Conservation (phyloP, 768 basidiomycete species). For the Chiua virens region DNA sequence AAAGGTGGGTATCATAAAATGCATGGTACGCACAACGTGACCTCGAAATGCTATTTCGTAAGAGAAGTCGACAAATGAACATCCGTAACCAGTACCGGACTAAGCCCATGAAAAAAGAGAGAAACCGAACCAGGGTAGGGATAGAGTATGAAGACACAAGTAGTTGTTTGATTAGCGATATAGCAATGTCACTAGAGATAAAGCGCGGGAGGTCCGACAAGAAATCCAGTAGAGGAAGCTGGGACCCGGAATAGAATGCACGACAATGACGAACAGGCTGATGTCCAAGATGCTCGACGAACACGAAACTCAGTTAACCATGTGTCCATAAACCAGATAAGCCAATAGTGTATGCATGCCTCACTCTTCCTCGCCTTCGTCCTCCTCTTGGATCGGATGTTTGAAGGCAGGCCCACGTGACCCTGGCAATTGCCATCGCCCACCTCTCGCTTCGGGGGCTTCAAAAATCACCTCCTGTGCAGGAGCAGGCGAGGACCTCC, state of each 20-base stretch:
- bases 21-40: constrained; percentile 8
- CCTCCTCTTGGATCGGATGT: constrained; percentile 80
- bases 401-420: constrained; percentile 69
- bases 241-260: constrained; percentile 3
- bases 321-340: constrained; percentile 5
- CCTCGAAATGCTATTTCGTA: neutral
- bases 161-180: constrained; percentile 7
- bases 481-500: constrained; percentile 60
- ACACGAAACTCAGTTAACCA: constrained; percentile 9
- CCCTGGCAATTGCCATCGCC: constrained; percentile 68
- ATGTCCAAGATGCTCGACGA: constrained; percentile 11
- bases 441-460: constrained; percentile 48
- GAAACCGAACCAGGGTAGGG: neutral
- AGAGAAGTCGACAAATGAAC: constrained; percentile 3
- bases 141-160: constrained; percentile 9
- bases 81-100: constrained; percentile 25
- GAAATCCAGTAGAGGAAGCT: constrained; percentile 1
- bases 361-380: constrained; percentile 78
- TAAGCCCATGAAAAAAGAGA: constrained; percentile 5
- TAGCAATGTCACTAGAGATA: constrained; percentile 15
- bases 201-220: neutral
- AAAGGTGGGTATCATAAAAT: constrained; percentile 28
- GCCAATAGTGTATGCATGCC: constrained; percentile 2
- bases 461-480: constrained; percentile 44
- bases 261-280: constrained; percentile 1